A percentile compares a stretch with the other conserved stretches of the same genome.
These are phyloP conservation scores for Syncephalastrum racemosum DNA, from an alignment of 371 early-diverging fungal species.

Conservation along the genomic window DNA sequence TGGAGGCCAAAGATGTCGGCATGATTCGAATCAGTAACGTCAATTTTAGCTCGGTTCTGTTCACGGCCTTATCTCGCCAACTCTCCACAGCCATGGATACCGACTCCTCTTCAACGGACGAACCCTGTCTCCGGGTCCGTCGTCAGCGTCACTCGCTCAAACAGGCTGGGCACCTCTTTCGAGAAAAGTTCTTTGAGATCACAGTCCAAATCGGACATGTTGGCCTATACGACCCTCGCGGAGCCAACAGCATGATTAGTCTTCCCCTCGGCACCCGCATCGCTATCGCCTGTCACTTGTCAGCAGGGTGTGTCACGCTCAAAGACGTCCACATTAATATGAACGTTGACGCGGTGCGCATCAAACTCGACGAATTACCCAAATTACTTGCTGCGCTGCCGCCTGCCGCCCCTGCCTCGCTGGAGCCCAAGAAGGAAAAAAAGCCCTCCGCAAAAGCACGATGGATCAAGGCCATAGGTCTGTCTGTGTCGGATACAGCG, in stretches of 20 bases:
- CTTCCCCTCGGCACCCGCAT: conserved; percentile 34
- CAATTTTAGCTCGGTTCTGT: conserved; percentile 38
- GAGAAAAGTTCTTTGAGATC: conserved; percentile 51
- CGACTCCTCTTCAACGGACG: not conserved
- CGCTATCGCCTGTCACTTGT: conserved; percentile 46
- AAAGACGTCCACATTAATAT: conserved; percentile 42
- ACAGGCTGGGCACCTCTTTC: conserved; percentile 43
- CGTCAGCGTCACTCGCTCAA: conserved; percentile 50
- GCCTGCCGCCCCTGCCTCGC: not conserved
- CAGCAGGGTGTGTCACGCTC: conserved; percentile 45
- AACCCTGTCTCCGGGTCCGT: conserved; percentile 20
- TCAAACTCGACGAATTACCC: conserved; percentile 16
- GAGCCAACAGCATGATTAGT: conserved; percentile 13
- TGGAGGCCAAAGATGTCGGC: conserved; percentile 22
- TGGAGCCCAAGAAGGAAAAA: conserved; percentile 6
- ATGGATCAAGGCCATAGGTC: conserved; percentile 19
- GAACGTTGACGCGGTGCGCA: conserved; percentile 20
- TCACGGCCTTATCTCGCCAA: conserved; percentile 27
- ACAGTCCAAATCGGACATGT: conserved; percentile 33
- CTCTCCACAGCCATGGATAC: conserved; percentile 9
- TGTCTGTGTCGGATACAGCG: conserved; percentile 20
- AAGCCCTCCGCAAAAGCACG: conserved; percentile 8
- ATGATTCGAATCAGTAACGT: conserved; percentile 22
- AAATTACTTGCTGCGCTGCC: conserved; percentile 1
- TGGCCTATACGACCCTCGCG: conserved; percentile 5